A percentile compares a stretch with the other conserved stretches of the same genome.
These are phyloP conservation scores for Aristolochia contorta DNA, from an alignment of 164 flowering plant genomes.

Conservation along the genomic window DNA sequence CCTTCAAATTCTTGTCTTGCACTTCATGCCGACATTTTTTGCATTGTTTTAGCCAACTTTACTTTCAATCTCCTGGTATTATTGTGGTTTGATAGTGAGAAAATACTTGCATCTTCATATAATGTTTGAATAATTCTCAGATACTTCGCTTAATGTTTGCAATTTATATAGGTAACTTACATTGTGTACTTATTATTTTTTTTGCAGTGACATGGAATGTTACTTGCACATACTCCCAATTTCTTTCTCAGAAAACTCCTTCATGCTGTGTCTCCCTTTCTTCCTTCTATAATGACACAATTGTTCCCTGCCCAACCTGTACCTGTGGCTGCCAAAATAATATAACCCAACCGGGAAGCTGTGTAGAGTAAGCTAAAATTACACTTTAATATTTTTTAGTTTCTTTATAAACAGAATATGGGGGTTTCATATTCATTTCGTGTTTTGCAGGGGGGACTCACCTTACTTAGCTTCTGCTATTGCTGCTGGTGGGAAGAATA, in stretches of 20 bases:
- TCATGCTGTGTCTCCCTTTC: constrained; percentile 85
- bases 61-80: no score
- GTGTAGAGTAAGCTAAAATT: constrained; percentile 50
- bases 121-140: no score
- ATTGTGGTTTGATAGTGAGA: no score
- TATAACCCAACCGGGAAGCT: constrained; percentile 39
- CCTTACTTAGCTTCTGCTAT: constrained; percentile 59
- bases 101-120: no score
- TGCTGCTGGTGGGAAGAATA: constrained; percentile 21
- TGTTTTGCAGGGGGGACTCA: constrained; percentile 32
- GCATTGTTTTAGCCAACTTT: no score
- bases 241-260: constrained; percentile 67
- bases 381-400: not conserved
- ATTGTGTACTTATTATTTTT: not conserved
- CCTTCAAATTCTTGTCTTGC: no score
- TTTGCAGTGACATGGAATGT: constrained; percentile 87
- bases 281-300: constrained; percentile 68
- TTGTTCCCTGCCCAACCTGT: constrained; percentile 75
- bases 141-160: no score
- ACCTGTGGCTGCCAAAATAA: constrained; percentile 70
- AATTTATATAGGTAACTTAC: no score
- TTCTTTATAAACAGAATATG: not conserved
- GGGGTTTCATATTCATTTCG: no score
- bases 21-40: no score
- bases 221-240: constrained; percentile 81